phyloP scores from a whole-genome alignment of 352 stramenopile species.

The Phytophthora pseudosyringae region DNA sequence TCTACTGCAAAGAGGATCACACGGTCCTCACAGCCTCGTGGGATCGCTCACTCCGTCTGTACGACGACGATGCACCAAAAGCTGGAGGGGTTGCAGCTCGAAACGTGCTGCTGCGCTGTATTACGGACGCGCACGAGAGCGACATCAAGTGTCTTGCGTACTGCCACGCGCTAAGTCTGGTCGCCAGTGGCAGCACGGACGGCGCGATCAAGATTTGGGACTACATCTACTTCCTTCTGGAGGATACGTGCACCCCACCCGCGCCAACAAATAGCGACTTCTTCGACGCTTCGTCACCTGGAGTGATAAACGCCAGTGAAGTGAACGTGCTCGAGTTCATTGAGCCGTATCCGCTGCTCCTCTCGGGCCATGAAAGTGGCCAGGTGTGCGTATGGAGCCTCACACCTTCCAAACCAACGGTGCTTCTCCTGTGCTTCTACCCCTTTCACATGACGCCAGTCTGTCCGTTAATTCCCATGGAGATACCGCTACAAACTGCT shows the following conservation, averaged over 20 bases:
- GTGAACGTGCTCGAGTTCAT: conserved; percentile 76
- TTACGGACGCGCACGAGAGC: conserved; percentile 72
- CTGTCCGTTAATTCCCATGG: background rate
- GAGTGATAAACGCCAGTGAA: conserved; percentile 34
- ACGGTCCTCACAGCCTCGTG: conserved; percentile 78
- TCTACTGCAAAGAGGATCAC: conserved; percentile 82
- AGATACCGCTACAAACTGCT: background rate
- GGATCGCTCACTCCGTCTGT: conserved; percentile 76
- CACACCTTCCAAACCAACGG: conserved; percentile 50
- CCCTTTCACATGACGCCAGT: conserved; percentile 40
- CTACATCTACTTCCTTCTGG: conserved; percentile 84
- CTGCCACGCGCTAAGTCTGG: conserved; percentile 70
- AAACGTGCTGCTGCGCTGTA: conserved; percentile 70
- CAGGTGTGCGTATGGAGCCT: conserved; percentile 67
- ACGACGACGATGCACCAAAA: conserved; percentile 63
- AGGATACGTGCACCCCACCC: conserved; percentile 53
- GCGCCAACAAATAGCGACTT: conserved; percentile 13
- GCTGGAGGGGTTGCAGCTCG: conserved; percentile 28
- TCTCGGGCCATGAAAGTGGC: conserved; percentile 78
- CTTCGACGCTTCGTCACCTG: conserved; percentile 15
- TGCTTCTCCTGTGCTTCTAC: conserved; percentile 49
- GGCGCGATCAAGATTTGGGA: conserved; percentile 86
- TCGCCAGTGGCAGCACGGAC: conserved; percentile 67
- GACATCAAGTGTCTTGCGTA: conserved; percentile 86
- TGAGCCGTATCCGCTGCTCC: conserved; percentile 74